These are phyloP conservation scores for Penicillium samsonianum DNA, from an alignment of 495 filamentous ascomycete species.

Conservation along the genomic window DNA sequence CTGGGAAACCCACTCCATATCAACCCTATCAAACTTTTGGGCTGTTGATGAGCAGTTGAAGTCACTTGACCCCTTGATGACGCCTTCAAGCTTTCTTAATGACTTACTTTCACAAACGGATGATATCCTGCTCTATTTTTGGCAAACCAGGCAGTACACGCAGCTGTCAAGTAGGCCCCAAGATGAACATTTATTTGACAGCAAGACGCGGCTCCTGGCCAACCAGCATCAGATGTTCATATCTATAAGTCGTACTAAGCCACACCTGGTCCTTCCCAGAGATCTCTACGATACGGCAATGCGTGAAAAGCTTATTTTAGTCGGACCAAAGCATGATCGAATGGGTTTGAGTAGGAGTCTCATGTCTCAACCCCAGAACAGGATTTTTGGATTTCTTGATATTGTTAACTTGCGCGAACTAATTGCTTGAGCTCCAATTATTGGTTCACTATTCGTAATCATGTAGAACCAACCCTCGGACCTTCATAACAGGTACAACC, in stretches of 20 bases:
- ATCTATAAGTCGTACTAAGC: not conserved
- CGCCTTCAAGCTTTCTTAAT: not conserved
- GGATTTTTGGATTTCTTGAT: conserved; percentile 5
- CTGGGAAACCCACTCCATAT: not conserved
- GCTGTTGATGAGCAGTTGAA: not conserved
- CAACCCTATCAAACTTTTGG: not conserved
- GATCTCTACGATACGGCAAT: not conserved
- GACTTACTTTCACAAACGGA: not conserved
- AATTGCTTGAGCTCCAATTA: not conserved
- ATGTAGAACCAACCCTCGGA: conserved; percentile 2
- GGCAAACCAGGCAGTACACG: conserved; percentile 1
- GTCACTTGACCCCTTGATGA: not conserved
- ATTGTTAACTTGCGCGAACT: not conserved
- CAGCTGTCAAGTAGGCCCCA: not conserved
- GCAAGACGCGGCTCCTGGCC: not conserved
- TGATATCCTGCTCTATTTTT: conserved; percentile 1
- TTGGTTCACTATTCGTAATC: conserved; percentile 8
- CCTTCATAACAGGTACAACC: conserved; percentile 8
- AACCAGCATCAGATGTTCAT: not conserved
- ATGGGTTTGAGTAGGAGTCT: not conserved
- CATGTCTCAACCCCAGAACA: not conserved
- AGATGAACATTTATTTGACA: not conserved
- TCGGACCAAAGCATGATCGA: conserved; percentile 7
- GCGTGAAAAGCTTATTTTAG: conserved; percentile 7
- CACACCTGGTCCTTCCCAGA: not conserved